A percentile compares a stretch with the other conserved stretches of the same genome.
Conservation (phyloP, 2,329 filamentous ascomycete genomes). For the Shiraia sp. region DNA sequence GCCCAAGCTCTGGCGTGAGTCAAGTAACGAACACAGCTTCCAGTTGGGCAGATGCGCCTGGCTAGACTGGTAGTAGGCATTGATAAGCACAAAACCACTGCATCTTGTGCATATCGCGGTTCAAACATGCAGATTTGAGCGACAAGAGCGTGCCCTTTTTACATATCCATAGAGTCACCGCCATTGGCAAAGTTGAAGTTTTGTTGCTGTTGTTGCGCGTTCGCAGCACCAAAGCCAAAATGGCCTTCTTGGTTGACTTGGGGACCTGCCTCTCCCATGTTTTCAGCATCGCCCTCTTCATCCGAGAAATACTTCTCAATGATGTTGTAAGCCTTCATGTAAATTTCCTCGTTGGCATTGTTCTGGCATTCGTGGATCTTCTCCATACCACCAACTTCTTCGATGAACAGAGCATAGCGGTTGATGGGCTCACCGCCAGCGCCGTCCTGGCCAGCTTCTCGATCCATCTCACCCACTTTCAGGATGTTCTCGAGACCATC, state of each 20-base stretch:
- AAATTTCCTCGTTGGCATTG: slow-evolving; percentile 99
- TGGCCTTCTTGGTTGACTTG: slow-evolving; percentile 72
- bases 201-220: slow-evolving; percentile 65
- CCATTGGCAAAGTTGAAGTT: slow-evolving; percentile 93
- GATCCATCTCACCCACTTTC: slow-evolving; percentile 98
- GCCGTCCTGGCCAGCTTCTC: slow-evolving; percentile 74
- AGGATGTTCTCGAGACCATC: slow-evolving; percentile 99
- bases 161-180: slow-evolving; percentile 76
- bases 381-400: slow-evolving; percentile 98
- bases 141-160: slow-evolving; percentile 39
- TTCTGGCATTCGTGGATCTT: slow-evolving; percentile 99
- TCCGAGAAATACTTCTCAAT: slow-evolving; percentile 99
- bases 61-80: slow-evolving; percentile 4
- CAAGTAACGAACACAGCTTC: slow-evolving; percentile 24
- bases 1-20: slow-evolving; percentile 32
- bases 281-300: slow-evolving; percentile 81
- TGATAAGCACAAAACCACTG: slow-evolving; percentile 1
- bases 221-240: slow-evolving; percentile 75
- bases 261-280: slow-evolving; percentile 77
- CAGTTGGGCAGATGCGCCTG: slow-evolving; percentile 13
- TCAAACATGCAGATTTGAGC: slow-evolving; percentile 10
- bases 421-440: slow-evolving; percentile 74
- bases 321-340: slow-evolving; percentile 99
- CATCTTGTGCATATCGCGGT: slow-evolving; percentile 6
- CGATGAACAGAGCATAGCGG: slow-evolving; percentile 95